Conservation (phyloP, 352 stramenopile genomes). For the Phytopythium delawarense region DNA sequence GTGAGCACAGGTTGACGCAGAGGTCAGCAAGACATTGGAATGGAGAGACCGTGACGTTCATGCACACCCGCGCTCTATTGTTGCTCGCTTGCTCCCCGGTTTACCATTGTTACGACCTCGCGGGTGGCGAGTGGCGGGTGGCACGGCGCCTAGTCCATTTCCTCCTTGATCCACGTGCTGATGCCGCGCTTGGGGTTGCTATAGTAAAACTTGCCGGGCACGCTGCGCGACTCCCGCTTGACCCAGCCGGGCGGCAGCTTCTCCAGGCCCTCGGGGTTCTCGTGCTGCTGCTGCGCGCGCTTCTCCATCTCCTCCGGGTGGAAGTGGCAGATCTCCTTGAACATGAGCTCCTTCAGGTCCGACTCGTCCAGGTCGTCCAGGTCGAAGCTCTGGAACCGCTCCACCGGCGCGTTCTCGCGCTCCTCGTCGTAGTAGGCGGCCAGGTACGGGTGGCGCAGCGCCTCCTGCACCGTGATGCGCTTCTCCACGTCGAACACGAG, state of each 20-base stretch:
- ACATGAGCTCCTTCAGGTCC: conserved; percentile 89
- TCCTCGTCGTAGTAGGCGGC: conserved; percentile 82
- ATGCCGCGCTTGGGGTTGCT: conserved; percentile 87
- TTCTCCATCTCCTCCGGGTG: conserved; percentile 89
- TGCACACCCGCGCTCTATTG: conserved; percentile 7
- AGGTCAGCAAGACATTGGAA: background rate
- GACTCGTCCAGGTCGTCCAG: conserved; percentile 77
- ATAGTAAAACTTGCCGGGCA: conserved; percentile 88
- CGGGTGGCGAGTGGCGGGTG: background rate
- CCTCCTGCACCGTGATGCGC: conserved; percentile 94
- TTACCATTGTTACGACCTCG: background rate
- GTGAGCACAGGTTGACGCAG: background rate
- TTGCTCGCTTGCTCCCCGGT: background rate
- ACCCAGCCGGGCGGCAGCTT: conserved; percentile 82
- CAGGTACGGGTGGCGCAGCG: conserved; percentile 96
- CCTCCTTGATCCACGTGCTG: conserved; percentile 87
- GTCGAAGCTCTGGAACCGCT: conserved; percentile 84
- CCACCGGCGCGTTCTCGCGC: conserved; percentile 56
- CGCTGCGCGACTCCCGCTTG: conserved; percentile 81
- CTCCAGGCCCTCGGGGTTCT: conserved; percentile 62
- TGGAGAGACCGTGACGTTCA: background rate
- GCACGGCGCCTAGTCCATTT: conserved; percentile 52
- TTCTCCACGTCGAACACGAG: conserved; percentile 92
- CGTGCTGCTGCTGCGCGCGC: conserved; percentile 65
- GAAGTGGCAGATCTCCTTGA: conserved; percentile 89